Base-by-base conservation (phyloP, 2,329 filamentous ascomycete genomes). In the Neocatenulostroma microsporum region DNA sequence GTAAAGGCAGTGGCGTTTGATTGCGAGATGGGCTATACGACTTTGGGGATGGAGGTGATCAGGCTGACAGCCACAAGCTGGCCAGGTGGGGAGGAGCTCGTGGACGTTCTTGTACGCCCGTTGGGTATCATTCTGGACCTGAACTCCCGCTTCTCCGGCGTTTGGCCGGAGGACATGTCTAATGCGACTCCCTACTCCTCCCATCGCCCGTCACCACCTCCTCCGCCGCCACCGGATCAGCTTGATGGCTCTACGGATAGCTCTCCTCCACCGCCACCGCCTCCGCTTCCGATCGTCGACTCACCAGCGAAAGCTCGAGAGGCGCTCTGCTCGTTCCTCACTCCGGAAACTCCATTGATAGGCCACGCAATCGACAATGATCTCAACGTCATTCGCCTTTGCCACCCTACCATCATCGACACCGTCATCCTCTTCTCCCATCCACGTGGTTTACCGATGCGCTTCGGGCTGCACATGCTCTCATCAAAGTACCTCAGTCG, bases 1-100 rank as follows among this genome's bases (percentile, higher is more conserved):
- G 45, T 53, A 1, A 74, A 74, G 23, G 84, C 82, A 2, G 78
- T 96, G 9, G 82, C 79, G 46, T 89, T 98, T 52, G 91, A 98
- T 58, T 96, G 91, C 53, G 91, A 98, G 57, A 98, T 98, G 91
- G 85, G 84, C 4, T 96, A 94, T 56, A 98, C 93, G 0, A 84
- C 84, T 1, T 62, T 82, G 33, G 91, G 93, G 0, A 67, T 96
- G 46, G 91, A 98, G 59, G 72, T 98, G 13, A 80, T 96, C 39
- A 84, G 91, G 7, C 62, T 98, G 3, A 96, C 91, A 0, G 88
- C 84, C 4, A 81, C 89, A 3, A 78, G 81, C 8, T 98, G 91
- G 88, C 89, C 89, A 0, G 67, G 72, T 7, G 83, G 84, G 14
- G 73, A 79, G 35, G 72, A 74, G 35, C 61, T 98, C 0, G 66